phyloP scores from a whole-genome alignment of 1,284 basidiomycete genomes.

The Chondrostereum purpureum region DNA sequence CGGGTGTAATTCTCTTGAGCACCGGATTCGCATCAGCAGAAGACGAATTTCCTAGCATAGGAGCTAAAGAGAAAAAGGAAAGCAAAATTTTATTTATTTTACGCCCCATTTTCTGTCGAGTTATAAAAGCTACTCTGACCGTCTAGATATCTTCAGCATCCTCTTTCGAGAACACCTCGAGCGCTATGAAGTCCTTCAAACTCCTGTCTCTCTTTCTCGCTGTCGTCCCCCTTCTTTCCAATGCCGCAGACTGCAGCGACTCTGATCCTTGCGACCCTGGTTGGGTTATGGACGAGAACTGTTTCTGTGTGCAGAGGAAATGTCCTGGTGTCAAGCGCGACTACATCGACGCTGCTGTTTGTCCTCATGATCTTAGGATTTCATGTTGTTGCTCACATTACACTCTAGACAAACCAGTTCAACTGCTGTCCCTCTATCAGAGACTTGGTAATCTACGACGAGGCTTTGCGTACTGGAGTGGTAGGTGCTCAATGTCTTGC shows the following conservation, averaged over 20 bases:
- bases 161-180: too few species aligned
- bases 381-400: too few species aligned
- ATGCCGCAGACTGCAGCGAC: background rate
- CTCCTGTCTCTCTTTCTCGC: background rate
- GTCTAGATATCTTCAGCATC: too few species aligned
- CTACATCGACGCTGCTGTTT: background rate
- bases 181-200: background rate
- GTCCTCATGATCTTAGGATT: too few species aligned
- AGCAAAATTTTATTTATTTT: too few species aligned
- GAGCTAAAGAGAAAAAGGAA: too few species aligned
- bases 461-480: background rate
- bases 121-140: too few species aligned
- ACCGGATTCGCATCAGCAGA: too few species aligned
- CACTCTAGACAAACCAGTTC: background rate
- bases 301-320: background rate
- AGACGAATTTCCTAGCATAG: too few species aligned
- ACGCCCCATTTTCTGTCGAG: too few species aligned
- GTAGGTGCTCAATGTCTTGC: slow-evolving; percentile 3
- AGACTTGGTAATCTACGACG: slow-evolving; percentile 6
- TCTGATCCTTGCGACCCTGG: background rate
- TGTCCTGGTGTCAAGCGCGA: background rate
- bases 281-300: background rate
- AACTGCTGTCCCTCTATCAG: background rate
- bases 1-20: too few species aligned
- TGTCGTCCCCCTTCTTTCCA: background rate